Evolutionary conservation across 208 protist genomes (phyloP), one percentile per base, ranked within the genome.

Genomic region (Acanthamoeba triangularis): DNA sequence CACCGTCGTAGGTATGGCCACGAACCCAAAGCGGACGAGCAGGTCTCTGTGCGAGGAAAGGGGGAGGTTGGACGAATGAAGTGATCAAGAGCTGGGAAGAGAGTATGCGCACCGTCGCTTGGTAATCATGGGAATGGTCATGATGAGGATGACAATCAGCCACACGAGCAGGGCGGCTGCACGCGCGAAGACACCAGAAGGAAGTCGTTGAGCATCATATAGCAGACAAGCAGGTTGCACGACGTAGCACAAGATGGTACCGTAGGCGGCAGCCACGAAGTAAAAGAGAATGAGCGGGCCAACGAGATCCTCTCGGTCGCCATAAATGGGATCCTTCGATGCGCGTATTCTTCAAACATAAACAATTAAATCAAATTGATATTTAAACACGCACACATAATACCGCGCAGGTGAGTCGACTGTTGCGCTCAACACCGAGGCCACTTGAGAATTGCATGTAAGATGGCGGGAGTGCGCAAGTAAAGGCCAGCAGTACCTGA

Each of bases 271-370:
- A 4, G 87, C 30, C 13, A 74, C 61, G 33, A 93, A 93, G 33
- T 93, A 93, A 74, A 93, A 93, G 87, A 93, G 52, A 30, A 47
- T 54, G n/a, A 93, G 41, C 3, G 61, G 87, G 18, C 87, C 87
- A 11, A 74, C 3, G 10, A 74, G 28, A 49, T 93, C 61, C 6
- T 93, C 87, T 49, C 87, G 54, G n/a, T 65, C 61, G 67, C 87
- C 87, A 30, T 93, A 93, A 11, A 93, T 18, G 25, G 87, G 87
- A 28, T 93, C 87, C 14, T 41, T 54, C 7, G 59, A 65, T 20
- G 87, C 87, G 5, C 87, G 52, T 44, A 93, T 74, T 30, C 87
- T 93, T 10, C 49, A 76, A 14, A 4, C 28, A 76, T 13, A 54
- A n/a, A n/a, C n/a, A n/a, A n/a, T n/a, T n/a, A n/a, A n/a, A n/a